A percentile compares a stretch with the other conserved stretches of the same genome.
Evolutionary conservation across 257 asterid species (phyloP).

Genomic region (Marsdenia floribunda): DNA sequence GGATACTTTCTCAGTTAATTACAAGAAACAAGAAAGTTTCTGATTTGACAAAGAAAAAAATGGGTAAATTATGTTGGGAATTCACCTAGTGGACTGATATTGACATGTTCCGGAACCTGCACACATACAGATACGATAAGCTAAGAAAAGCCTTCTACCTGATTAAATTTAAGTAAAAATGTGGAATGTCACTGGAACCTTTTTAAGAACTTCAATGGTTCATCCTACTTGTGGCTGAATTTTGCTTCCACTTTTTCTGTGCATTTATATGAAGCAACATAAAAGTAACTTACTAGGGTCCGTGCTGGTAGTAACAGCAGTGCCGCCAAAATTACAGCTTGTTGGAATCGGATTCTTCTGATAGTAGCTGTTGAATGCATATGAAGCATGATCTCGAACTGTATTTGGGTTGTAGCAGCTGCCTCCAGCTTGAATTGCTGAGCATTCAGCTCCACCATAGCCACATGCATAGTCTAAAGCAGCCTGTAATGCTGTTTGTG

Average conservation of each 20-base stretch:
- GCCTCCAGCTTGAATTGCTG: conserved; percentile 49
- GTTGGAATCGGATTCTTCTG: conserved; percentile 67
- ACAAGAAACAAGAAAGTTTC: not conserved
- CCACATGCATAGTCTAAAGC: conserved; percentile 80
- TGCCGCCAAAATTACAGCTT: conserved; percentile 72
- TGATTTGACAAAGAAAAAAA: not conserved
- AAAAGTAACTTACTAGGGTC: conserved; percentile 57
- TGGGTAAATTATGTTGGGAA: not conserved
- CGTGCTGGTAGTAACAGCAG: conserved; percentile 57
- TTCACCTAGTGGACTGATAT: conserved; percentile 67
- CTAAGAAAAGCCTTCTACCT: not conserved
- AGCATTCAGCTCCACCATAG: conserved; percentile 60
- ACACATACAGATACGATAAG: conserved; percentile 2
- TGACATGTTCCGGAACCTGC: conserved; percentile 69
- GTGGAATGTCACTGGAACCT: not conserved
- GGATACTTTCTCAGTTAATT: not conserved
- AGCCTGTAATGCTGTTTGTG: conserved; percentile 43
- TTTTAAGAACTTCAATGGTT: not conserved
- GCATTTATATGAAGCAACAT: not conserved
- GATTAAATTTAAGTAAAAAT: not conserved
- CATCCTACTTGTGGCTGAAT: not conserved
- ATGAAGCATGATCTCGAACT: conserved; percentile 52
- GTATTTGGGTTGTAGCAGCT: conserved; percentile 48
- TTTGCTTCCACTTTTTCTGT: not conserved
- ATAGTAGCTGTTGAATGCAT: conserved; percentile 57